Evolutionary conservation across 2,329 filamentous ascomycete species (phyloP), one percentile per base, ranked within the genome.

Genomic region (Purpureocillium takamizusanense): DNA sequence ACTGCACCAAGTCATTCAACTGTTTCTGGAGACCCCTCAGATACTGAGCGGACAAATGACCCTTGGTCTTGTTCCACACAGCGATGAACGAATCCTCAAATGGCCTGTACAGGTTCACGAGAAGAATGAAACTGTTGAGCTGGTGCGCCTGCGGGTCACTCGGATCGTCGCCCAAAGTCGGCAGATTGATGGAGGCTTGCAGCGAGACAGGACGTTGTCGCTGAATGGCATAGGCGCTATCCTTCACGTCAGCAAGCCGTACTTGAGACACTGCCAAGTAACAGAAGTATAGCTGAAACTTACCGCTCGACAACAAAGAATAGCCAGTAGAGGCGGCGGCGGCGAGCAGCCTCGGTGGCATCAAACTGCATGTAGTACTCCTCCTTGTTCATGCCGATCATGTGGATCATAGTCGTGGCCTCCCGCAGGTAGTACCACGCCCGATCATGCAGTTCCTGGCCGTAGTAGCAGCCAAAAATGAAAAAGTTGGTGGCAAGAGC

Each of bases 401-500:
- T 72, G 49, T 78, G 70, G 21, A 74, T 69, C 57, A 90, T 67
- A 6, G 84, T 88, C 2, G 78, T 81, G 6, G 83, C 82, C 59
- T 92, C 85, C 18, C 84, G 78, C 9, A 90, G 65, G 54, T 86
- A 78, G 53, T 80, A 88, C 84, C 85, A 90, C 2, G 83, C 84
- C 56, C 80, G 79, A 45, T 83, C 78, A 55, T 88, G 82, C 55
- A 80, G 69, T 45, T 87, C 82, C 34, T 86, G 63, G 29, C 77
- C 81, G 43, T 83, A 81, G 55, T 82, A 77, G 41, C 80, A 81
- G 29, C 76, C 81, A 50, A 86, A 88, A 18, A 90, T 57, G 56
- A 90, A 88, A 59, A 85, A 87, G 38, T 81, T 87, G n/a, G 82
- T 86, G 42, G 80, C 76, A 11, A 86, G 57, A 33, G 66, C 72